Percentiles rank a stretch among this genome's conserved stretches.
phyloP scores from a whole-genome alignment of 1,284 basidiomycete species.

The Pseudomicrostroma phylloplanum region DNA sequence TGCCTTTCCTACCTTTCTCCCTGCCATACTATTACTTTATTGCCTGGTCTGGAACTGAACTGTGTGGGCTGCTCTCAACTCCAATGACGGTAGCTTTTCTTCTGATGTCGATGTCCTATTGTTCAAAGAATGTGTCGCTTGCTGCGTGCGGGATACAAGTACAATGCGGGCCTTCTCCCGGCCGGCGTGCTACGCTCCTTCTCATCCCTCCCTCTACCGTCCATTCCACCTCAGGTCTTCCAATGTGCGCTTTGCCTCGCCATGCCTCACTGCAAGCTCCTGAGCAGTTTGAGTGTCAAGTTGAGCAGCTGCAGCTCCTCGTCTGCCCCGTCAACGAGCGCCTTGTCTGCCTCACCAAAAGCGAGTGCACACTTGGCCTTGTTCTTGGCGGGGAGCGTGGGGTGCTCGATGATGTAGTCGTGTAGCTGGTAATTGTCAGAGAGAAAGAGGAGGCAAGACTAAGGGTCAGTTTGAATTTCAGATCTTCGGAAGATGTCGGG shows the following conservation, averaged over 20 bases:
- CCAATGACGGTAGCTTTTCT: no score
- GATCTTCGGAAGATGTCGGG: slow-evolving; percentile 52
- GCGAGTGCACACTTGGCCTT: slow-evolving; percentile 77
- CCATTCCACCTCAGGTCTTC: no score
- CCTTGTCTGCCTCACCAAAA: slow-evolving; percentile 93
- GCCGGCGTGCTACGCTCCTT: no score
- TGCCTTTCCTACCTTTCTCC: no score
- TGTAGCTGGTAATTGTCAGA: slow-evolving; percentile 62
- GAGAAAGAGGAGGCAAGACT: slow-evolving; percentile 1
- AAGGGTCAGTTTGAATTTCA: slow-evolving; percentile 3
- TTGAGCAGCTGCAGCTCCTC: slow-evolving; percentile 93
- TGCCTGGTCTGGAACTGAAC: no score
- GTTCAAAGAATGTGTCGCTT: no score
- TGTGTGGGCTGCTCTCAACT: no score
- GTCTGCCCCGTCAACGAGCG: slow-evolving; percentile 91
- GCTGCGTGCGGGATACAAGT: background rate
- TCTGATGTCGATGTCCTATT: no score
- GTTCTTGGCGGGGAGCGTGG: slow-evolving; percentile 69
- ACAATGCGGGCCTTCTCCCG: background rate
- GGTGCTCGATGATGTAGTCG: slow-evolving; percentile 77
- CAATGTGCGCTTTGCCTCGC: background rate
- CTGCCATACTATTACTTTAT: no score
- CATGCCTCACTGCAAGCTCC: slow-evolving; percentile 8
- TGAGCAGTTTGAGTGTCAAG: slow-evolving; percentile 65
- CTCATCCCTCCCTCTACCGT: background rate